These are phyloP conservation scores for Spergularia azorica DNA, from an alignment of 179 eudicot species.

Conservation along the genomic window DNA sequence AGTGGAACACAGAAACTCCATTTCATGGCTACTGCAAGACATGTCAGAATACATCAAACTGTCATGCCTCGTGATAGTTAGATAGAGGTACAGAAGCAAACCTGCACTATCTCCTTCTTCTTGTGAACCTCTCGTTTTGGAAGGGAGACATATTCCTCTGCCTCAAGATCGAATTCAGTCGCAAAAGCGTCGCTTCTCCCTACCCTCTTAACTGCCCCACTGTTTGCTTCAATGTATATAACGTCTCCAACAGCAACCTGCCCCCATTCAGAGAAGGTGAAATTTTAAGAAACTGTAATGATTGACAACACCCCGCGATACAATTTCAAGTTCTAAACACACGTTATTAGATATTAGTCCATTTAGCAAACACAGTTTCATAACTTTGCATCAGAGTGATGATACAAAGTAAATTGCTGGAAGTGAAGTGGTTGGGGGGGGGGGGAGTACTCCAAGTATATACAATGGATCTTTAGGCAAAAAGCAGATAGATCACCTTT, in stretches of 20 bases:
- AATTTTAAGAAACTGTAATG: not conserved
- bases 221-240: constrained; percentile 92
- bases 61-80: not conserved
- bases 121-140: constrained; percentile 99
- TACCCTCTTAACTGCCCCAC: constrained; percentile 97
- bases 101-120: constrained; percentile 99
- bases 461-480: too few relatives aligned
- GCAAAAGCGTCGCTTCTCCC: constrained; percentile 99
- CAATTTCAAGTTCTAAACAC: not conserved
- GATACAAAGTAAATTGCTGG: too few relatives aligned
- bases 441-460: too few relatives aligned
- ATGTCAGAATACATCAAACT: not conserved
- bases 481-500: constrained; percentile 49
- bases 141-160: constrained; percentile 97
- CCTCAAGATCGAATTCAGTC: constrained; percentile 98
- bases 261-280: constrained; percentile 16
- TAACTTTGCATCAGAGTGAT: too few relatives aligned
- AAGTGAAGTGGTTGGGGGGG: too few relatives aligned
- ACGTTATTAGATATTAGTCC: not conserved
- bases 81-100: constrained; percentile 24
- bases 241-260: constrained; percentile 99
- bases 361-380: not conserved
- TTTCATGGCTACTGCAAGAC: not conserved
- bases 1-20: not conserved
- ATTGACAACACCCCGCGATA: not conserved